Evolutionary conservation across 164 flowering plant genomes (phyloP).

Genomic region (Vitis vinifera): ASM3070453v1 NC_081808.1:24385501-24386000

Average conservation of each 20-base stretch:
- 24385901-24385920: constrained; percentile 50
- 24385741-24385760: constrained; percentile 77
- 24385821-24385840: constrained; percentile 55
- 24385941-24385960: constrained; percentile 48
- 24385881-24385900: constrained; percentile 49
- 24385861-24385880: constrained; percentile 37
- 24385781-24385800: constrained; percentile 20
- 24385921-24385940: constrained; percentile 39
- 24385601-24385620: constrained; percentile 63
- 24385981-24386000: constrained; percentile 23
- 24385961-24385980: constrained; percentile 31
- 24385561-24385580: constrained; percentile 56
- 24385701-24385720: constrained; percentile 73
- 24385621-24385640: constrained; percentile 48
- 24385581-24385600: constrained; percentile 55
- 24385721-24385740: constrained; percentile 64
- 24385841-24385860: constrained; percentile 61
- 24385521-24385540: constrained; percentile 54
- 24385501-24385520: constrained; percentile 13
- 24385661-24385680: constrained; percentile 53
- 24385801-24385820: constrained; percentile 38
- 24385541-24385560: constrained; percentile 81
- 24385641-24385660: constrained; percentile 39
- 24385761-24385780: constrained; percentile 42
- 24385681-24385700: constrained; percentile 64